These are phyloP conservation scores for Berkeleyomyces rouxiae DNA, from an alignment of 2,329 filamentous ascomycete genomes.

Conservation along the genomic window DNA sequence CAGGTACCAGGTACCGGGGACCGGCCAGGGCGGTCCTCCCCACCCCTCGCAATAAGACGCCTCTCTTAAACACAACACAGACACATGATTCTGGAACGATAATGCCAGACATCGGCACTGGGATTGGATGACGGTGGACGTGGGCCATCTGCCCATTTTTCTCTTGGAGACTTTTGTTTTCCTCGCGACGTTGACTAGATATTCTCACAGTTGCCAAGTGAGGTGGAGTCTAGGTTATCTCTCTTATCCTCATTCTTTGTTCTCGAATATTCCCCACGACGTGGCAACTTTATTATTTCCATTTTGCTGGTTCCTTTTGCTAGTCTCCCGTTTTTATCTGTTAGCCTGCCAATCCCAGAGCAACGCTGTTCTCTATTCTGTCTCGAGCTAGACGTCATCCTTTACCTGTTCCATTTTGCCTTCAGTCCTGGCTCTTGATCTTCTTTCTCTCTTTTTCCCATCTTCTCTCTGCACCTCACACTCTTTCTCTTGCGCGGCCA, in stretches of 20 bases:
- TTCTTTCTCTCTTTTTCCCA: neutral
- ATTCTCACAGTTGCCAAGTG: neutral
- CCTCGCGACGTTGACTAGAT: neutral
- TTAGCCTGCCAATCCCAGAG: neutral
- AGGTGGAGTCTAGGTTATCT: neutral
- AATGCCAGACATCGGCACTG: conserved; percentile 7
- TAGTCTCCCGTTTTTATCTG: neutral
- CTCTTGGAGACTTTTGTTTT: neutral
- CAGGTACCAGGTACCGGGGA: neutral
- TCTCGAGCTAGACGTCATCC: neutral
- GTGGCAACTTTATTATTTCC: neutral
- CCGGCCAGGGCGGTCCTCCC: neutral
- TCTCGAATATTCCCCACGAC: neutral
- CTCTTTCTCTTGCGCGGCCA: neutral
- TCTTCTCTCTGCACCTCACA: neutral
- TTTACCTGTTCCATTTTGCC: neutral
- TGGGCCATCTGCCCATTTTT: conserved; percentile 7
- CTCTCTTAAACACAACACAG: neutral
- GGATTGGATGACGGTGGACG: neutral
- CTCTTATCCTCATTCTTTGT: neutral
- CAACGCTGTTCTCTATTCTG: neutral
- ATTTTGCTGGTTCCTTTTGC: neutral
- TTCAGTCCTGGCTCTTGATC: too few relatives aligned
- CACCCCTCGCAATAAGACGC: neutral
- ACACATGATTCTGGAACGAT: conserved; percentile 12